These are phyloP conservation scores for Metschnikowia gruessii DNA, from an alignment of 805 yeast species.

Conservation along the genomic window DNA sequence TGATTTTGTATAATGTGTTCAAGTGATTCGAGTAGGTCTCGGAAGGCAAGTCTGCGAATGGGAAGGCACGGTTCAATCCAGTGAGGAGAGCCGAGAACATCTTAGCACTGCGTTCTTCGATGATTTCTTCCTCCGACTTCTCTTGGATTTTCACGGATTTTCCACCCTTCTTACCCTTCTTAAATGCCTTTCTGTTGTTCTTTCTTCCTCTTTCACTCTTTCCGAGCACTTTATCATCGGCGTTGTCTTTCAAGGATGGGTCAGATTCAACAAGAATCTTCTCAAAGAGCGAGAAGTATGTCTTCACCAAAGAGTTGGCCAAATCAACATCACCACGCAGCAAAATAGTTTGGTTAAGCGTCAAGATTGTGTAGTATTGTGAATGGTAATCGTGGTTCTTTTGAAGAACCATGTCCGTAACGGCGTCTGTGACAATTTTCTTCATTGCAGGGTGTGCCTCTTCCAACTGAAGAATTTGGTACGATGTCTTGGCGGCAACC, in stretches of 20 bases:
- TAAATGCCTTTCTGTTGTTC: slow-evolving; percentile 61
- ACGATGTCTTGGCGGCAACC: slow-evolving; percentile 86
- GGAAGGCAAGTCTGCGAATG: slow-evolving; percentile 74
- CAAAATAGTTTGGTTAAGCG: slow-evolving; percentile 89
- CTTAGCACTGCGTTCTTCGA: slow-evolving; percentile 79
- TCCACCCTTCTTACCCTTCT: slow-evolving; percentile 87
- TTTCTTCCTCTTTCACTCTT: slow-evolving; percentile 57
- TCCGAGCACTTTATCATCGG: slow-evolving; percentile 42
- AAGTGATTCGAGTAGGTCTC: slow-evolving; percentile 72
- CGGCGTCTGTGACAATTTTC: slow-evolving; percentile 69
- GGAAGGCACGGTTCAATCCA: slow-evolving; percentile 95
- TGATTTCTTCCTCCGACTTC: slow-evolving; percentile 60
- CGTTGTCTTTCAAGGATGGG: slow-evolving; percentile 39
- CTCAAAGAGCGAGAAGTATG: slow-evolving; percentile 85
- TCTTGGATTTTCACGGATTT: slow-evolving; percentile 61
- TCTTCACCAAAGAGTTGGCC: slow-evolving; percentile 78
- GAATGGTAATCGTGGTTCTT: slow-evolving; percentile 80
- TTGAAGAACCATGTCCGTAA: slow-evolving; percentile 76
- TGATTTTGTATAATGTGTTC: slow-evolving; percentile 80
- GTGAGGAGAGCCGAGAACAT: slow-evolving; percentile 88
- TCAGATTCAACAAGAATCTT: slow-evolving; percentile 73
- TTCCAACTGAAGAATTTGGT: slow-evolving; percentile 70
- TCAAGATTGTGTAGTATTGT: slow-evolving; percentile 80
- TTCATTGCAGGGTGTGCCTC: slow-evolving; percentile 97
- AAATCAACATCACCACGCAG: slow-evolving; percentile 72